Base-by-base conservation (phyloP, 305 asterid genomes). In the Fraxinus paxiana region DNA sequence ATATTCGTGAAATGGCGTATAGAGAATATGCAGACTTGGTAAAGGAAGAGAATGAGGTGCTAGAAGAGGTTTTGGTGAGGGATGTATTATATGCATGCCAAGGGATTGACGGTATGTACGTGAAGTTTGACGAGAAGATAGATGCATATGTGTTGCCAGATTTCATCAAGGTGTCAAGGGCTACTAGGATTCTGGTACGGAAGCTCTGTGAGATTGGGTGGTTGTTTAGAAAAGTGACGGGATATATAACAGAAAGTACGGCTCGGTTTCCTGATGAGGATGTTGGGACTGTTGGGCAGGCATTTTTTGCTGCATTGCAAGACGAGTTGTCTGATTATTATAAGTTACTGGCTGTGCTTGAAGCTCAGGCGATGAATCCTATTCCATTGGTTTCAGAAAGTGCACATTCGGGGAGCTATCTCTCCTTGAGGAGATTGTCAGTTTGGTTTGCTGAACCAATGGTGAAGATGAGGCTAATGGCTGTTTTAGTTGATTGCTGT, bases 391-490 rank as follows among this genome's bases (percentile, higher is more conserved):
- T 87, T 71, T 91, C 97, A 1, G 96, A 89, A 87, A 89, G 71
- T 82, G 90, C 85, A 10, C 87, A 79, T 79, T 88, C 97, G 0
- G 95, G 97, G 70, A 94, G 89, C 85, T 94, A 94, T 88, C 89
- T 94, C 56, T 92, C 99, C 0, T 79, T 96, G 82, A 93, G 99
- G 89, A 92, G 99, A 79, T 84, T 94, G 74, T 89, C 94, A 0
- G 99, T 96, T 87, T 94, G 98, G 98, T 96, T 94, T 87, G 90
- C 95, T 17, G 99, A 96, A 84, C 99, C 99, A 56, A 86, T 92
- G 87, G 97, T 94, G 83, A 96, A 94, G 94, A 96, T 96, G 99
- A 89, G 95, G 87, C 88, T 96, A 79, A 96, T 96, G 98, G 99
- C 98, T 80, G 98, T 96, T 87, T 86, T 96, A 83, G 98, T 91